A percentile compares a stretch with the other conserved stretches of the same genome.
Evolutionary conservation across 176 grass and related monocot genomes (phyloP).

Genomic region (Oryza brachyantha): DNA sequence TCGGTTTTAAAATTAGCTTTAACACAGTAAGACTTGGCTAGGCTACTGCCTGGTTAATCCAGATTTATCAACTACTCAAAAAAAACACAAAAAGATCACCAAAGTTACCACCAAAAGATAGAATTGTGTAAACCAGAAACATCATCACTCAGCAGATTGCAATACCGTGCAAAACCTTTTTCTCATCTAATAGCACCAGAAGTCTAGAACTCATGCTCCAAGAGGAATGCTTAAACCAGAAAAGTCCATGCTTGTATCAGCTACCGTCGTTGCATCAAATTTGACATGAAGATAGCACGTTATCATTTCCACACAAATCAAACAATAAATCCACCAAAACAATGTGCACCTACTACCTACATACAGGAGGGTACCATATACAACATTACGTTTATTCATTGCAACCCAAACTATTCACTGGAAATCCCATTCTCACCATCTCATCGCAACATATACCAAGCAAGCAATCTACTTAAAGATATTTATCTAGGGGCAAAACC

Average conservation of each 20-base stretch:
- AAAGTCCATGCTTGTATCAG: not conserved
- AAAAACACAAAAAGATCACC: not conserved
- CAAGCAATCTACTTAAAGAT: not conserved
- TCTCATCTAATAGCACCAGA: not conserved
- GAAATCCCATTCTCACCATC: not conserved
- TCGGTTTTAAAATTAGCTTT: not conserved
- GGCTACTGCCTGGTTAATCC: not conserved
- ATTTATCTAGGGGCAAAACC: not conserved
- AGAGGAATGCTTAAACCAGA: not conserved
- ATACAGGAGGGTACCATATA: not conserved
- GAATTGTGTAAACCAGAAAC: not conserved
- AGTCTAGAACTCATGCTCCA: not conserved
- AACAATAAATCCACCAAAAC: not conserved
- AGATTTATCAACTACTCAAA: not conserved
- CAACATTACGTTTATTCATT: not conserved
- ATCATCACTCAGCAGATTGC: not conserved
- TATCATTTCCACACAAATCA: not conserved
- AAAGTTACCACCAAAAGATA: not conserved
- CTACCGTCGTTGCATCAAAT: not conserved
- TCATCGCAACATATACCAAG: not conserved
- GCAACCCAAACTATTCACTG: not conserved
- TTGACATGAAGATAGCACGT: not conserved
- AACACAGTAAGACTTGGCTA: not conserved
- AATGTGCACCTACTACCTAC: too few relatives aligned
- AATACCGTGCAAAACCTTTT: not conserved